A percentile compares a stretch with the other conserved stretches of the same genome.
These are phyloP conservation scores for Plasmodium cynomolgi DNA, from an alignment of 169 alveolate genomes.

Conservation along the genomic window DNA sequence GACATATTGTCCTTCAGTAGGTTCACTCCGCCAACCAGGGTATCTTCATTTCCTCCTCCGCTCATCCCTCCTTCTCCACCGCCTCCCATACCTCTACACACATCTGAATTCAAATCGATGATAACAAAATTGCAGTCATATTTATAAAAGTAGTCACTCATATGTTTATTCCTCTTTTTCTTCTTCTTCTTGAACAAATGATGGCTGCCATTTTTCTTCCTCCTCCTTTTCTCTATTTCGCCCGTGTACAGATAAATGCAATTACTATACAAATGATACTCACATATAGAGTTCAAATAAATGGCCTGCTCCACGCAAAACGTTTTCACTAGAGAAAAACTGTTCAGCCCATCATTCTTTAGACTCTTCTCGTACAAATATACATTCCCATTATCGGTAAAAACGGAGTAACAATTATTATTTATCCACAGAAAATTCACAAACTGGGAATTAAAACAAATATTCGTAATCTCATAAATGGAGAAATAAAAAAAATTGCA, in stretches of 20 bases:
- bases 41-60: not conserved
- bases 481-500: constrained; percentile 72
- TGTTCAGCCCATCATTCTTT: constrained; percentile 39
- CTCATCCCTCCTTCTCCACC: not conserved
- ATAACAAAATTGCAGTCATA: constrained; percentile 65
- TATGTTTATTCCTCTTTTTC: constrained; percentile 13
- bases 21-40: not conserved
- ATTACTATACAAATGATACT: constrained; percentile 66
- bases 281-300: constrained; percentile 60
- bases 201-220: constrained; percentile 22
- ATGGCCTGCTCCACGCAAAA: constrained; percentile 52
- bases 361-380: constrained; percentile 50
- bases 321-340: constrained; percentile 22
- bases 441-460: constrained; percentile 42
- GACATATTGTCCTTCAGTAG: constrained; percentile 39
- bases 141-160: constrained; percentile 61
- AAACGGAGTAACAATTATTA: constrained; percentile 42
- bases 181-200: constrained; percentile 59
- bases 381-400: constrained; percentile 56
- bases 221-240: constrained; percentile 34
- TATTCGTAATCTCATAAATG: constrained; percentile 32
- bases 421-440: constrained; percentile 67
- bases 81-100: not conserved
- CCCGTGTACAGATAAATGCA: constrained; percentile 64
- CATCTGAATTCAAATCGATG: constrained; percentile 54